These are phyloP conservation scores for Choanephora cucurbitarum DNA, from an alignment of 371 early-diverging fungal genomes.

Conservation along the genomic window DNA sequence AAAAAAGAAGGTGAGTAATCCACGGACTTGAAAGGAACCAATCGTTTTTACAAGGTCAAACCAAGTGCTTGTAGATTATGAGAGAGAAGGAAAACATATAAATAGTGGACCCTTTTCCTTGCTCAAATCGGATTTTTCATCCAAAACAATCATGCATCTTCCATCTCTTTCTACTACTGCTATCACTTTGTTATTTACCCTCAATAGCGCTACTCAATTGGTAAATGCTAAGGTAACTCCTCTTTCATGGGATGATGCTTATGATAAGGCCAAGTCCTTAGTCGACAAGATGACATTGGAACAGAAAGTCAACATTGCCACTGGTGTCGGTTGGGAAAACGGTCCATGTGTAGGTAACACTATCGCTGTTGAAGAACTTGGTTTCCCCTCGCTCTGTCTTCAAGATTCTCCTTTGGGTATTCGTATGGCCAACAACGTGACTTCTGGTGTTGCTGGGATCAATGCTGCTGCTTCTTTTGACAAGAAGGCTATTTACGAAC, in stretches of 20 bases:
- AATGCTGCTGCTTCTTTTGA: constrained; percentile 59
- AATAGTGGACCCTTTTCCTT: neutral
- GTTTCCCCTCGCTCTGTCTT: constrained; percentile 59
- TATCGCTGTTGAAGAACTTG: constrained; percentile 26
- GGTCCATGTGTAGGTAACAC: constrained; percentile 55
- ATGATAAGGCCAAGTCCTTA: constrained; percentile 30
- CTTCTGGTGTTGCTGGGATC: constrained; percentile 52
- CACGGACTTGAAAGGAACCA: no score
- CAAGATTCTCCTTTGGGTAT: constrained; percentile 58
- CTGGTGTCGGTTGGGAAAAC: constrained; percentile 47
- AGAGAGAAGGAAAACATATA: neutral
- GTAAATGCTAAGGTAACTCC: neutral
- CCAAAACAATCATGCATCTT: neutral
- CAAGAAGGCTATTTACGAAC: constrained; percentile 41
- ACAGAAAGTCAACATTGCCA: constrained; percentile 44
- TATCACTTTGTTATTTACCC: neutral
- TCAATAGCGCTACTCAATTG: neutral
- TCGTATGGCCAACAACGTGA: constrained; percentile 35
- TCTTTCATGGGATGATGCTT: constrained; percentile 41
- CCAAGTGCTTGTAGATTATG: no score
- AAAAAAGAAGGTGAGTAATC: no score
- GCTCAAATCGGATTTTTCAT: neutral
- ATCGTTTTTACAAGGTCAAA: no score
- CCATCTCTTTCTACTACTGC: constrained; percentile 5
- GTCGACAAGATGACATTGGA: constrained; percentile 35